Base-by-base conservation (phyloP, 495 filamentous ascomycete species). In the Pyrenula aspistea region DNA sequence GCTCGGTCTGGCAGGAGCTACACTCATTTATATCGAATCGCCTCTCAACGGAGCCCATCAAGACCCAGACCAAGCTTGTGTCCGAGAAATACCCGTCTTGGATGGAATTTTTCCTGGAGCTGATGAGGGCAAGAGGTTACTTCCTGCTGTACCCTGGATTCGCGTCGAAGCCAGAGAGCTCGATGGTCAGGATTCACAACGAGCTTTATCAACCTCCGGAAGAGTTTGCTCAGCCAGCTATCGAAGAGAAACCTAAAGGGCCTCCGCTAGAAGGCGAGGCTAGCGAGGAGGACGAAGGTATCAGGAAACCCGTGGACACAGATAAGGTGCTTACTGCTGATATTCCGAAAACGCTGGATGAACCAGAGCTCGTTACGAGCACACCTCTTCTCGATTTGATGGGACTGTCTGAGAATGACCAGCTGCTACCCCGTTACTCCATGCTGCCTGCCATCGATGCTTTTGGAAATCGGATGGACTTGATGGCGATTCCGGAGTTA, bases 1-100 rank as follows among this genome's bases (percentile, higher is more conserved):
- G 89, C 22, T 82, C 89, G 31, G 88, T 85, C 64, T 95, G 90
- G 90, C 70, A 76, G 19, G 87, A 91, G 58, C 76, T 94, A 15
- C 87, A 95, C 63, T 77, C 79, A 15, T 88, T 92, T 53, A 77
- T 91, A 2, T 78, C 80, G 4, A 70, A 74, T 20, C 72, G 80
- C 1, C 62, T 90, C 19, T 67, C 75, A 15, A 56, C 68, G 12
- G 62, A 73, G 42, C 23, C 36, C 10, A 50, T 47, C 23, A 42
- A 42, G 15, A 42, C 31, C 15, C 57, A 64, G 12, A 59, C 65
- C 12, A 77, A 76, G 57, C n/a, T 67, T 2, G 62, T 78, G 22
- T 84, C 80, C 57, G 78, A 77, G 54, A 77, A 71, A 56, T 80
- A 87, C 53, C 89, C 90, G 3, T 75, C 87, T 2, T 91, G 89